phyloP scores from a whole-genome alignment of 371 early-diverging fungal species.

The Paraphysoderma sedebokerense region DNA sequence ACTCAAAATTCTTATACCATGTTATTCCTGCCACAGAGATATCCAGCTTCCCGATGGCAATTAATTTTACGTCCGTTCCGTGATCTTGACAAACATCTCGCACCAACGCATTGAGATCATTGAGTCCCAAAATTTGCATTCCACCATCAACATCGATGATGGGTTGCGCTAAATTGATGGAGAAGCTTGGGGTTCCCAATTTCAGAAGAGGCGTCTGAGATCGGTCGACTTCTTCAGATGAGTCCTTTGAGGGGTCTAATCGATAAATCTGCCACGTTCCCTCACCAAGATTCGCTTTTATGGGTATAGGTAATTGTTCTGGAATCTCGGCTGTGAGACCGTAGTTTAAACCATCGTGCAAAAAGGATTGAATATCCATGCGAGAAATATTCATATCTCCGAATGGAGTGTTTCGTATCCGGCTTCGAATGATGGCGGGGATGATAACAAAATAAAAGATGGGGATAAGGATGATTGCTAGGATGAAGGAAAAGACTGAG shows the following conservation, averaged over 20 bases:
- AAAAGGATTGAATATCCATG: not conserved
- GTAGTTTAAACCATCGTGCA: not conserved
- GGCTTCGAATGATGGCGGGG: constrained; percentile 9
- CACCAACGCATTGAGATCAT: no score
- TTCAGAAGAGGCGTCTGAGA: no score
- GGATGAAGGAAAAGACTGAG: constrained; percentile 1
- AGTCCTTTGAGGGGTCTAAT: no score
- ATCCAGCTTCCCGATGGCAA: constrained; percentile 4
- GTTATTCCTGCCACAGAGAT: constrained; percentile 5
- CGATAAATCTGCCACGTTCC: no score
- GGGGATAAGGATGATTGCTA: constrained; percentile 8
- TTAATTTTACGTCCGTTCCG: no score
- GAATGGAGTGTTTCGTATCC: constrained; percentile 3
- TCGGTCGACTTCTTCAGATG: no score
- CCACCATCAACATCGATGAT: no score
- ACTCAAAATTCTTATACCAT: constrained; percentile 2
- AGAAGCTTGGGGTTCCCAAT: no score
- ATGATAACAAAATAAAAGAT: constrained; percentile 10
- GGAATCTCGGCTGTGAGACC: not conserved
- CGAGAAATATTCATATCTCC: not conserved
- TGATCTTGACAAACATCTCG: no score
- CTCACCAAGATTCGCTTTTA: constrained; percentile 1
- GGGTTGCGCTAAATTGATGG: no score
- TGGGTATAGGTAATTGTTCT: constrained; percentile 5
- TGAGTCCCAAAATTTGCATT: no score